Evolutionary conservation across 2,329 filamentous ascomycete genomes (phyloP), one percentile per base, ranked within the genome.

Genomic region (Fusarium duplospermum): DNA sequence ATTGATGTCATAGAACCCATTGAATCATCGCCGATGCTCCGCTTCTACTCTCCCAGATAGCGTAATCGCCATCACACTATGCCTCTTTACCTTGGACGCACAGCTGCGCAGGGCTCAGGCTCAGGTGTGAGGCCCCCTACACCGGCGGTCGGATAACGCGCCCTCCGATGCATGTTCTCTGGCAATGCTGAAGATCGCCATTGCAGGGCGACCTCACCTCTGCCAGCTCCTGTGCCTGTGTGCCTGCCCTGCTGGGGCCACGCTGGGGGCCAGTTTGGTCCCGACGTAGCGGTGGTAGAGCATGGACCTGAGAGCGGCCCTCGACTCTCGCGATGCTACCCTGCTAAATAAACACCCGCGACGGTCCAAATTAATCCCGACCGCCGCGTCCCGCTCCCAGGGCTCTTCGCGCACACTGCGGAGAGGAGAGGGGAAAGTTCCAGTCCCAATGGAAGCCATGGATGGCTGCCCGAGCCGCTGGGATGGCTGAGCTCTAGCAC

Each of bases 271-370:
- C 16, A 29, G 45, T 50, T 59, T 52, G 52, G 63, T 70, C 76
- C 76, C 76, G 76, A 74, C 69, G 64, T 70, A 54, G 58, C 56
- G 76, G 76, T 67, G 75, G 71, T 56, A 58, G 67, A 45, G 76
- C 76, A 75, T 61, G 76, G 76, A 68, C 69, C 73, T 36, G 58
- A 71, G 67, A 66, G 72, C 62, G 72, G 62, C 66, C 63, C 47
- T 66, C 42, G 35, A 52, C 36, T 47, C 54, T 56, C 31, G 6
- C 6, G 16, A 62, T 40, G 54, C 63, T 29, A 36, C 33, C 16
- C 8, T 61, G 63, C 20, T 66, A 66, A 42, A 56, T n/a, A 66
- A 61, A 66, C 64, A 54, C 64, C 64, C 42, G 31, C 31, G 38
- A 42, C 50, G 60, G 70, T 62, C 50, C 56, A 69, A 72, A 40